Evolutionary conservation across 176 grass and related monocot species (phyloP).

Genomic region (Rhynchospora breviuscula): DNA sequence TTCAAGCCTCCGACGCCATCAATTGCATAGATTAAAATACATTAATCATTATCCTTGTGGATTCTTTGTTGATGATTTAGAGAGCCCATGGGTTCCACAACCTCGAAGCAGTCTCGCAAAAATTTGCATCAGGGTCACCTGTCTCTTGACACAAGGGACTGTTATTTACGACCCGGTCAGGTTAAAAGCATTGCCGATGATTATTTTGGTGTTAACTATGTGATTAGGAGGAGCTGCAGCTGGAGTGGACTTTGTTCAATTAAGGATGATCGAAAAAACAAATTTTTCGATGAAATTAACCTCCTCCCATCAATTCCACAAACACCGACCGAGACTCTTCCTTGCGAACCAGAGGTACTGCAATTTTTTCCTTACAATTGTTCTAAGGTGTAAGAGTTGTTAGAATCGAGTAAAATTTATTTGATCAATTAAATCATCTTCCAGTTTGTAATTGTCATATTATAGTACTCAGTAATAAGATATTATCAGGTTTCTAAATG

Average conservation of each 20-base stretch:
- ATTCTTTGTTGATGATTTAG: neutral
- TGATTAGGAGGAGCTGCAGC: neutral
- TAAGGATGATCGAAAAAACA: neutral
- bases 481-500: neutral
- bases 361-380: neutral
- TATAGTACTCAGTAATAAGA: neutral
- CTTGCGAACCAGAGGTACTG: neutral
- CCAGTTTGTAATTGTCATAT: neutral
- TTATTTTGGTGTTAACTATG: neutral
- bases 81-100: slow-evolving; percentile 45
- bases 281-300: neutral
- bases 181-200: neutral
- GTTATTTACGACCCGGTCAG: slow-evolving; percentile 21
- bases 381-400: neutral
- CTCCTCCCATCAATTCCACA: neutral
- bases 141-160: neutral
- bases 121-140: slow-evolving; percentile 12
- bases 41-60: neutral
- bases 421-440: neutral
- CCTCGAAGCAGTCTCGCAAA: slow-evolving; percentile 33
- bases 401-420: neutral
- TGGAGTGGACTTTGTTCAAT: neutral
- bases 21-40: neutral
- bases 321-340: neutral
- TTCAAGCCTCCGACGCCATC: neutral